Conservation (phyloP, 192 early-diverging fungal species). For the Mortierella hygrophila region DNA sequence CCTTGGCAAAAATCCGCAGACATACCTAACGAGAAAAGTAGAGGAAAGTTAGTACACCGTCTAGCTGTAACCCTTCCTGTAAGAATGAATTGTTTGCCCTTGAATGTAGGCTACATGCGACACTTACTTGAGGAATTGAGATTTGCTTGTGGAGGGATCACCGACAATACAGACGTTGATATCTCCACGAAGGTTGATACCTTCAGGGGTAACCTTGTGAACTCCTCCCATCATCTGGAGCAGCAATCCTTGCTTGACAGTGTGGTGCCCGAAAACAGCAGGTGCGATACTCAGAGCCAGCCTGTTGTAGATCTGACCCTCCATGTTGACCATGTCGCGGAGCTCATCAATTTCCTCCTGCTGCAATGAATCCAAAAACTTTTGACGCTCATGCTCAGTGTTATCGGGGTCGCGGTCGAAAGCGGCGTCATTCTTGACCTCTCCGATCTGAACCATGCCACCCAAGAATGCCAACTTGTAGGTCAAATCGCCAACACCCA, state of each 20-base stretch:
- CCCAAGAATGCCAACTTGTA: conserved; percentile 94
- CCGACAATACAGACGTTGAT: conserved; percentile 98
- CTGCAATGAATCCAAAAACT: conserved; percentile 73
- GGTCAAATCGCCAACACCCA: conserved; percentile 94
- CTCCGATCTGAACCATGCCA: conserved; percentile 79
- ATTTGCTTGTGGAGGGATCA: conserved; percentile 95
- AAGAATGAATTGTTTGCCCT: no score
- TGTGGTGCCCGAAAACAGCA: conserved; percentile 93
- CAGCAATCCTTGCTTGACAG: conserved; percentile 95
- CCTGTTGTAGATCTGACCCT: conserved; percentile 78
- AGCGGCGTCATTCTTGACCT: conserved; percentile 50
- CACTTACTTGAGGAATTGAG: conserved; percentile 91
- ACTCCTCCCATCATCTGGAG: conserved; percentile 96
- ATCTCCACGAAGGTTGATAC: conserved; percentile 95
- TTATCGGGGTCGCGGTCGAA: conserved; percentile 70
- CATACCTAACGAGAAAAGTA: conserved; percentile 72
- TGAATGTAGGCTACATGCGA: not conserved
- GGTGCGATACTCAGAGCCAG: conserved; percentile 89
- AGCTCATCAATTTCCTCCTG: conserved; percentile 84
- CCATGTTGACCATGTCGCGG: conserved; percentile 69
- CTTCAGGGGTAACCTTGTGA: conserved; percentile 92
- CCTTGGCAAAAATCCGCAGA: conserved; percentile 90
- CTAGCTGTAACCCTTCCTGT: not conserved
- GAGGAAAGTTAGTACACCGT: not conserved
- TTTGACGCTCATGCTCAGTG: conserved; percentile 73